Evolutionary conservation across 2,329 filamentous ascomycete species (phyloP).

Genomic region (Calonectria hawksworthii): DNA sequence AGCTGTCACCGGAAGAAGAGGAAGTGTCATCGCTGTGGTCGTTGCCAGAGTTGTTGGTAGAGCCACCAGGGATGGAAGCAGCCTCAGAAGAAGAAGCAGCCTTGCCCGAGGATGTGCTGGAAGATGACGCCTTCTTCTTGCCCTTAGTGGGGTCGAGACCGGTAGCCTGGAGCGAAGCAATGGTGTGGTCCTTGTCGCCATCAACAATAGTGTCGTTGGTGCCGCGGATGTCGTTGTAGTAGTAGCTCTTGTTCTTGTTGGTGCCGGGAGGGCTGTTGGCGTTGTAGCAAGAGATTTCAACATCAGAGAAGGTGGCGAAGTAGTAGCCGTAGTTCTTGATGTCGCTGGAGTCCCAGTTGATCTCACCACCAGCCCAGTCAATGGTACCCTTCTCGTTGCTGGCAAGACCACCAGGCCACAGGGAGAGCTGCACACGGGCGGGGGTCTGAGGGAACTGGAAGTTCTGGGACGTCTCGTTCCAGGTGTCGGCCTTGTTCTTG

Average conservation of each 20-base stretch:
- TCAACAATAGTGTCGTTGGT: constrained; percentile 85
- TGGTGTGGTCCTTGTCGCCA: constrained; percentile 79
- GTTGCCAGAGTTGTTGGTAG: constrained; percentile 15
- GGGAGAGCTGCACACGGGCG: constrained; percentile 89
- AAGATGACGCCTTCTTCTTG: constrained; percentile 42
- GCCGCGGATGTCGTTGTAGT: constrained; percentile 74
- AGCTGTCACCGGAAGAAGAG: constrained; percentile 23
- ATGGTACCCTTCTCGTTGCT: constrained; percentile 88
- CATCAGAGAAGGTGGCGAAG: constrained; percentile 82
- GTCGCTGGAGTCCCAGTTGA: constrained; percentile 85
- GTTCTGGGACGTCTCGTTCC: constrained; percentile 84
- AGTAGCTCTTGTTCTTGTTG: constrained; percentile 80
- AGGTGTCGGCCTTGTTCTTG: constrained; percentile 83
- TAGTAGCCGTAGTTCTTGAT: constrained; percentile 91
- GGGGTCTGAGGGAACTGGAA: constrained; percentile 95
- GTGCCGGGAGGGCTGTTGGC: constrained; percentile 72
- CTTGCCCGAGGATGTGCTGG: constrained; percentile 16
- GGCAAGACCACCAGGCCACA: constrained; percentile 92
- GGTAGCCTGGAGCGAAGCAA: constrained; percentile 85
- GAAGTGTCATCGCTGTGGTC: constrained; percentile 13
- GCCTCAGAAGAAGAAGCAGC: constrained; percentile 24
- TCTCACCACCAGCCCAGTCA: constrained; percentile 90
- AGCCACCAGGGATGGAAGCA: constrained; percentile 40
- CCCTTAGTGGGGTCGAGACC: constrained; percentile 78
- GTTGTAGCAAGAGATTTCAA: constrained; percentile 90